phyloP scores from a whole-genome alignment of 495 filamentous ascomycete species.

The Clavariopsis aquatica region DNA sequence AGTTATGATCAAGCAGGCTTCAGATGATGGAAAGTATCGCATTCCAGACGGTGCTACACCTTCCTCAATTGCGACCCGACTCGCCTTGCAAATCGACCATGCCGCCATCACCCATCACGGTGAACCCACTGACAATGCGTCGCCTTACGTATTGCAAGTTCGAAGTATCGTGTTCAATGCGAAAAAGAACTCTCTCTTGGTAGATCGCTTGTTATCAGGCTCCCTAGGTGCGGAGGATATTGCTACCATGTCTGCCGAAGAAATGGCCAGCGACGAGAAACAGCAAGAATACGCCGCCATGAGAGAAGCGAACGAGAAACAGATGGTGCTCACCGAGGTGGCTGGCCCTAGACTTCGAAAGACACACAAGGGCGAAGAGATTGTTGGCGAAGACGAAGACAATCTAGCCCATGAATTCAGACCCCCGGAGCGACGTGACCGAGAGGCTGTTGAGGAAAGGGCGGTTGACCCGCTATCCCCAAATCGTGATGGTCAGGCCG shows the following conservation, averaged over 20 bases:
- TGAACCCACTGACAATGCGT: conserved; percentile 49
- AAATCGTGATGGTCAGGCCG: conserved; percentile 8
- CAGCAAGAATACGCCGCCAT: conserved; percentile 75
- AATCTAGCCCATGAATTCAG: conserved; percentile 7
- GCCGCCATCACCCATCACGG: conserved; percentile 60
- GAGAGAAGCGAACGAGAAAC: conserved; percentile 79
- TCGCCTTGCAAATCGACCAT: conserved; percentile 75
- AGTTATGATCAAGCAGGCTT: conserved; percentile 53
- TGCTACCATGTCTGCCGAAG: conserved; percentile 78
- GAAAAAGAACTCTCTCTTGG: conserved; percentile 79
- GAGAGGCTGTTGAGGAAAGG: conserved; percentile 33
- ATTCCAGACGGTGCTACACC: conserved; percentile 56
- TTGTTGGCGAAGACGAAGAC: conserved; percentile 69
- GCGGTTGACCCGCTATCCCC: conserved; percentile 11
- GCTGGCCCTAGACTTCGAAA: conserved; percentile 78
- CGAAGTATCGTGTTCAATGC: conserved; percentile 75
- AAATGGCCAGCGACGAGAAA: conserved; percentile 88
- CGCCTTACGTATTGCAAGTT: conserved; percentile 58
- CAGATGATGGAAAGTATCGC: conserved; percentile 54
- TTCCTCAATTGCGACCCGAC: conserved; percentile 55
- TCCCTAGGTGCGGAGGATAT: conserved; percentile 69
- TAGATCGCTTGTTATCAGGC: conserved; percentile 70
- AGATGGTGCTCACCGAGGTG: conserved; percentile 80
- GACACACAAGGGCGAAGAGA: conserved; percentile 93
- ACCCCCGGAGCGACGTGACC: conserved; percentile 9